Evolutionary conservation across 257 asterid genomes (phyloP), one percentile per base, ranked within the genome.

Genomic region (Fraxinus cuspidata): DNA sequence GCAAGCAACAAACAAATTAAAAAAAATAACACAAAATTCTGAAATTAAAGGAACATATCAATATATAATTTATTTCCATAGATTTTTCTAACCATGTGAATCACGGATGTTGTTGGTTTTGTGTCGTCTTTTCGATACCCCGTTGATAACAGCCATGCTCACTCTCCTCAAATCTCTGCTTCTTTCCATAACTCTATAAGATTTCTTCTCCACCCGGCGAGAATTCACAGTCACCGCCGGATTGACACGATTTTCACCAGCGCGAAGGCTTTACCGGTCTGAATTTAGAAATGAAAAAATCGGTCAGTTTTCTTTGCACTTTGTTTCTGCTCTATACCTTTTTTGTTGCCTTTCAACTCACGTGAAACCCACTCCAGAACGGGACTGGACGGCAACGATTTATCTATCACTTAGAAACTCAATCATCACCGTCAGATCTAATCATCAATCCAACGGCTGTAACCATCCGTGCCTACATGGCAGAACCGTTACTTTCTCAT

Each of bases 361-460:
- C 89, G 90, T 88, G 87, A 84, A 84, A 81, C 91, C 89, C 86
- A 83, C 88, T 86, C 81, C 84, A 19, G 56, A 78, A 87, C 84
- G 85, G 83, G 60, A 84, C 75, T 83, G 89, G 82, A 84, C 85
- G 87, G 87, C 89, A 80, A 75, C 72, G 89, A 86, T 86, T 79
- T 79, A 89, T 86, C 85, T 74, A 73, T 73, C 73, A 68, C 70
- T 80, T 71, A 71, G 56, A 75, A 65, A 64, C 77, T 31, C 27
- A 32, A 28, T 72, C 42, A 18, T 1, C 23, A 3, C 88, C 92
- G 84, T 86, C n/a, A 1, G 88, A 86, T 89, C 75, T 2, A 47
- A 65, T 65, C 70, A 18, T 72, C 71, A 86, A 63, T 88, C 91
- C 3, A 51, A 90, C 42, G 85, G 85, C 15, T 75, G 13, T 2